Evolutionary conservation across 805 yeast genomes (phyloP).

Genomic region (Schwanniomyces occidentalis): DNA sequence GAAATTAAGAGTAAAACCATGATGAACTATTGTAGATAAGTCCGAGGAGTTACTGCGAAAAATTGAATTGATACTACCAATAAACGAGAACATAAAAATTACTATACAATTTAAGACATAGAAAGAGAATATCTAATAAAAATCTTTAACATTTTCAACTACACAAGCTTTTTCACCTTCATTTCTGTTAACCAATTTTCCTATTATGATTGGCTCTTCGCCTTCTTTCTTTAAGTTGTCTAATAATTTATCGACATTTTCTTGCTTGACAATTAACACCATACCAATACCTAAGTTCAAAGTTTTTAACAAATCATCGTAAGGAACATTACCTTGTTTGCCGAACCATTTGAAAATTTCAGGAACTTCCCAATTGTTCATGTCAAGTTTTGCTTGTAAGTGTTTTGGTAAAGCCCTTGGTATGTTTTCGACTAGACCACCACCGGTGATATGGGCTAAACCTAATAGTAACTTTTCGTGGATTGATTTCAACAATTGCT

Average conservation of each 20-base stretch:
- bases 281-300: slow-evolving; percentile 96
- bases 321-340: slow-evolving; percentile 85
- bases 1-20: too few relatives aligned
- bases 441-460: slow-evolving; percentile 97
- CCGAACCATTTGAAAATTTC: slow-evolving; percentile 94
- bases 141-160: slow-evolving; percentile 45
- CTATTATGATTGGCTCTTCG: slow-evolving; percentile 65
- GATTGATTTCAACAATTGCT: slow-evolving; percentile 77
- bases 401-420: slow-evolving; percentile 89
- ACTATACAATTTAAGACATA: too few relatives aligned
- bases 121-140: slow-evolving; percentile 5
- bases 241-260: slow-evolving; percentile 59
- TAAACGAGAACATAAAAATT: too few relatives aligned
- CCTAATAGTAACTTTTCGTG: slow-evolving; percentile 73
- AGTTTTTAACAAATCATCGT: slow-evolving; percentile 81
- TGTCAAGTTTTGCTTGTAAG: slow-evolving; percentile 80
- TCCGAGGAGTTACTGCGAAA: too few relatives aligned
- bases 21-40: too few relatives aligned
- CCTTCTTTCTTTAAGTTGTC: slow-evolving; percentile 59
- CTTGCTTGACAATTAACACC: slow-evolving; percentile 79
- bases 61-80: too few relatives aligned
- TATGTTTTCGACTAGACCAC: slow-evolving; percentile 93
- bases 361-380: slow-evolving; percentile 79
- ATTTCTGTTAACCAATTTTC: slow-evolving; percentile 34
- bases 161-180: slow-evolving; percentile 61